Evolutionary conservation across 164 flowering plant species (phyloP).

Genomic region (Vitis cinerea): DNA sequence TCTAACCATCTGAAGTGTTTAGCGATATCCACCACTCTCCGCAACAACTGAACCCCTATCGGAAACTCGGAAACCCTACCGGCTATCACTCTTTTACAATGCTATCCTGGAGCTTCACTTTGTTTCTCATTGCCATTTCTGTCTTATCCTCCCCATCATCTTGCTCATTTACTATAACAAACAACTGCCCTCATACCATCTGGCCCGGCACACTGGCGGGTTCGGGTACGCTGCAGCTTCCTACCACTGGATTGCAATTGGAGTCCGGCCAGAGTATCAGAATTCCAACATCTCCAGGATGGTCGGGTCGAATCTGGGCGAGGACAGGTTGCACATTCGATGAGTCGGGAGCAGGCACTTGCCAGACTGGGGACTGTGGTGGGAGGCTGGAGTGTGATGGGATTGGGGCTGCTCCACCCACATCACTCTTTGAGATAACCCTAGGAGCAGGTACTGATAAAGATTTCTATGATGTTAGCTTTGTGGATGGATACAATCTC

Average conservation of each 20-base stretch:
- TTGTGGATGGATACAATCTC: constrained; percentile 84
- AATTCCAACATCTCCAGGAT: constrained; percentile 45
- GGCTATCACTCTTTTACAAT: not conserved
- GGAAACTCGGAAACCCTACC: not conserved
- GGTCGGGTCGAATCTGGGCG: constrained; percentile 89
- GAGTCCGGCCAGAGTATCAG: constrained; percentile 42
- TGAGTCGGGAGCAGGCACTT: constrained; percentile 44
- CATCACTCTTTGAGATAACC: constrained; percentile 76
- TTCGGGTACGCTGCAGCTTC: constrained; percentile 56
- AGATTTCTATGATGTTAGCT: constrained; percentile 79
- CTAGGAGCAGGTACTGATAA: constrained; percentile 46
- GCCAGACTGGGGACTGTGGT: constrained; percentile 79
- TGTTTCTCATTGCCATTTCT: constrained; percentile 6
- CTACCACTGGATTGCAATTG: constrained; percentile 59
- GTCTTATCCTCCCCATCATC: constrained; percentile 23
- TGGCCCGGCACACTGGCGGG: constrained; percentile 87
- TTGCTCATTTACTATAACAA: constrained; percentile 54
- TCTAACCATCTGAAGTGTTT: not conserved
- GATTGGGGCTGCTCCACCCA: constrained; percentile 68
- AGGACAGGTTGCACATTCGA: constrained; percentile 78
- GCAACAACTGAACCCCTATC: not conserved
- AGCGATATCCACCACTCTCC: not conserved
- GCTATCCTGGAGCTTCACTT: not conserved
- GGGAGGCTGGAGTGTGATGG: constrained; percentile 70
- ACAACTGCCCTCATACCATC: constrained; percentile 71